Base-by-base conservation (phyloP, 1,284 basidiomycete genomes). In the Athelia psychrophila region DNA sequence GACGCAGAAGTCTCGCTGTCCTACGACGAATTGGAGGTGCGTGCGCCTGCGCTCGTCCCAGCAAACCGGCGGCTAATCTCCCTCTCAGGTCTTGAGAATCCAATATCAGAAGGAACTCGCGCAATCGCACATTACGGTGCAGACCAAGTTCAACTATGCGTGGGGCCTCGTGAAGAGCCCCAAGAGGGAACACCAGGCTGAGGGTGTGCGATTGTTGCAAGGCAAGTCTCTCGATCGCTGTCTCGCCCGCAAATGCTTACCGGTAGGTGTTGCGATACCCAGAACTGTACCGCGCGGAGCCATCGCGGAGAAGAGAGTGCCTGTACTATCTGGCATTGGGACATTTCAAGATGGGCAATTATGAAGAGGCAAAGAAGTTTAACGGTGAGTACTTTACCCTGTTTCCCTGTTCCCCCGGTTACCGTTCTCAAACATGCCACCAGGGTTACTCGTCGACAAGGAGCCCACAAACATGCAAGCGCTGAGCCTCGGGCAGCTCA, bases 71-170 rank as follows among this genome's bases (percentile, higher is more conserved):
- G 27, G 42, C 12, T 47, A 13, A 45, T 44, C 19, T 32, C 52
- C 60, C 16, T 49, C 38, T 44, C 60, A 95, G 92, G 92, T 95
- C 9, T 75, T 98, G 44, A 77, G 86, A 52, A 65, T 81, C 53
- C 95, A 98, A 66, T 96, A 96, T 72, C 84, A 93, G 77, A 91
- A 87, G 68, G 95, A 98, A 68, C 76, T 86, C 24, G 74, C 82
- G 2, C 85, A 93, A 58, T 84, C 86, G 36, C 94, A 98, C 69
- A 83, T 97, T 52, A 94, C 93, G 2, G 84, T 91, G 2, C 97
- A 99, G 75, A 96, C 94, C 49, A 97, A 95, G 72, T 99, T 99
- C 78, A 99, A 99, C 76, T 96, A 91, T 70, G 91, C 95, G 55
- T 95, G 93, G 94, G 96, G 95, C 3, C 78, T 97, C 27, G 91